Conservation (phyloP, 2,329 filamentous ascomycete species). For the Pyricularia pennisetigena region DNA sequence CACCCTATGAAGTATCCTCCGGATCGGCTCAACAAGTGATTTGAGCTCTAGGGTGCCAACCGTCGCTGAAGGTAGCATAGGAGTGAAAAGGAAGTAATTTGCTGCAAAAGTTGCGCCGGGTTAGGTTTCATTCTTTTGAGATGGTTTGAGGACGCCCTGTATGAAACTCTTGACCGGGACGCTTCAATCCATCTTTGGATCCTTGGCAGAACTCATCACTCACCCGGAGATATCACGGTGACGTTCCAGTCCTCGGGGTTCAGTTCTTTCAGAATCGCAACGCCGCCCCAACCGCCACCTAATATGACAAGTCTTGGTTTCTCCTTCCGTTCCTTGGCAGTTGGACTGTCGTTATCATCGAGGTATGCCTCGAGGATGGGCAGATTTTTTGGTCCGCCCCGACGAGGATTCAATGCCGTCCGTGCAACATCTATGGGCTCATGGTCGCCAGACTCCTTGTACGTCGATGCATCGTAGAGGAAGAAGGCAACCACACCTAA, state of each 20-base stretch:
- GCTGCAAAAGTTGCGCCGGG: slow-evolving; percentile 25
- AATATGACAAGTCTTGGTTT: slow-evolving; percentile 91
- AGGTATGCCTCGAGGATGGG: slow-evolving; percentile 82
- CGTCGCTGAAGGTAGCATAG: slow-evolving; percentile 94
- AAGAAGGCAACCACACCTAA: slow-evolving; percentile 74
- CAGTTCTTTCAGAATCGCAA: slow-evolving; percentile 82
- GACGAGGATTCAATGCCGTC: slow-evolving; percentile 68
- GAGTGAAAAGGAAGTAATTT: slow-evolving; percentile 97
- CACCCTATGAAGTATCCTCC: slow-evolving; percentile 68
- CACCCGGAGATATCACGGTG: slow-evolving; percentile 72
- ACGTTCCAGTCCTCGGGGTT: slow-evolving; percentile 91
- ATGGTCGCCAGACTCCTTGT: slow-evolving; percentile 58
- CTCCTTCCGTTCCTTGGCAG: slow-evolving; percentile 61
- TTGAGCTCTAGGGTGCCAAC: slow-evolving; percentile 89
- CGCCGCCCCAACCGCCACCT: slow-evolving; percentile 90
- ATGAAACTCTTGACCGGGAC: not conserved
- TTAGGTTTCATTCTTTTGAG: not conserved
- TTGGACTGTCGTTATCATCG: slow-evolving; percentile 80
- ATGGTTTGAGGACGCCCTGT: not conserved
- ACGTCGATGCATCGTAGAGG: slow-evolving; percentile 86
- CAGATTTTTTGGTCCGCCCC: slow-evolving; percentile 88
- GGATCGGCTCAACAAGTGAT: slow-evolving; percentile 86
- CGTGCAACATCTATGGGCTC: slow-evolving; percentile 77
- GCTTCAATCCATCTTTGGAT: not conserved
- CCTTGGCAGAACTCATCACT: not conserved